Evolutionary conservation across 768 basidiomycete species (phyloP).

Genomic region (Mycena alexandri): DNA sequence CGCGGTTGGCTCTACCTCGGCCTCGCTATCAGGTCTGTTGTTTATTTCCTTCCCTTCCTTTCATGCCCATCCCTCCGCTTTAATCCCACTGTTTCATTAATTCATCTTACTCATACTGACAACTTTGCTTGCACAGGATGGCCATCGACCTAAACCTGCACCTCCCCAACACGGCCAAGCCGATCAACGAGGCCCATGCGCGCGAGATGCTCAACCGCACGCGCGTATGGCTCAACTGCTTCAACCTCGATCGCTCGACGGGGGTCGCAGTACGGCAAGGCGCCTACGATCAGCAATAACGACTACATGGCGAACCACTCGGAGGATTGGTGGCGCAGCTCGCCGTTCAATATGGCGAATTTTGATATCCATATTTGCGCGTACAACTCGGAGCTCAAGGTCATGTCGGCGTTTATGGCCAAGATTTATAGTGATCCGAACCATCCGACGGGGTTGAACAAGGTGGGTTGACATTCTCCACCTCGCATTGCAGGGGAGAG

Average conservation of each 20-base stretch:
- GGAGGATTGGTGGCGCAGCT: slow-evolving; percentile 77
- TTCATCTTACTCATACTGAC: no score
- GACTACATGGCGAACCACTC: slow-evolving; percentile 84
- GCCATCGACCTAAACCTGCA: slow-evolving; percentile 94
- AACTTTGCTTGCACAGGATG: slow-evolving; percentile 59
- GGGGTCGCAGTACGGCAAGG: slow-evolving; percentile 91
- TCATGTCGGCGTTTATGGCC: slow-evolving; percentile 70
- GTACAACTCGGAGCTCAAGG: slow-evolving; percentile 80
- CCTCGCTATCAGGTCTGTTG: slow-evolving; percentile 80
- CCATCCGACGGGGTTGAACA: slow-evolving; percentile 83
- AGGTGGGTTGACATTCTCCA: slow-evolving; percentile 55
- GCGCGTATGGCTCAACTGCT: slow-evolving; percentile 91
- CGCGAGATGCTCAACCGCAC: slow-evolving; percentile 92
- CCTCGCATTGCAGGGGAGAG: slow-evolving; percentile 11
- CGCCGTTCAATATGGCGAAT: slow-evolving; percentile 73
- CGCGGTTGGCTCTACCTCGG: slow-evolving; percentile 92
- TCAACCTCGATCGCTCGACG: slow-evolving; percentile 91
- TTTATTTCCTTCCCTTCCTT: no score
- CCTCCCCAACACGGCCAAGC: slow-evolving; percentile 77
- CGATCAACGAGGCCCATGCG: slow-evolving; percentile 83
- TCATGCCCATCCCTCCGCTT: neutral
- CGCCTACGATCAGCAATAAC: slow-evolving; percentile 79
- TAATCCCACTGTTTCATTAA: no score
- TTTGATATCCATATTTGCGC: slow-evolving; percentile 87
- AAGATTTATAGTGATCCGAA: slow-evolving; percentile 80